Percentiles rank a stretch among this genome's conserved stretches.
Conservation (phyloP, 352 stramenopile genomes). For the Phytophthora ramorum region DNA sequence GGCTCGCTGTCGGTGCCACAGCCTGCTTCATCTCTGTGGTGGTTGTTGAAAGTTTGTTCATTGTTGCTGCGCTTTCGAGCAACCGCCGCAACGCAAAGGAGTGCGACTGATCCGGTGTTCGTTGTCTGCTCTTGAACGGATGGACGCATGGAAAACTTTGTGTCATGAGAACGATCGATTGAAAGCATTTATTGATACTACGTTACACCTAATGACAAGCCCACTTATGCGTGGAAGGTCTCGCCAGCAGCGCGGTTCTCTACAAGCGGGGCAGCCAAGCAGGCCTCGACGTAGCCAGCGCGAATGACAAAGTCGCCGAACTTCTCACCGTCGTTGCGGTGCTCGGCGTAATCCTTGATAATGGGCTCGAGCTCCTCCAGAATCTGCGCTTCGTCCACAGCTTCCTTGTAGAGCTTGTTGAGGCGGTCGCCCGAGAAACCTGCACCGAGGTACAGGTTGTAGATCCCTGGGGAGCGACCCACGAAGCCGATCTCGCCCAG, state of each 20-base stretch:
- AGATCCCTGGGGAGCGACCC: conserved; percentile 95
- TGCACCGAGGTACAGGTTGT: conserved; percentile 97
- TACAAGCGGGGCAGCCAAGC: conserved; percentile 64
- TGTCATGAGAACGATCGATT: background rate
- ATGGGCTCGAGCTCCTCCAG: conserved; percentile 73
- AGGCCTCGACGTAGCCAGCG: conserved; percentile 73
- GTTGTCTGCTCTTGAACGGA: too few relatives aligned
- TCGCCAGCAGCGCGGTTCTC: conserved; percentile 66
- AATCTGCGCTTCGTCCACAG: conserved; percentile 81
- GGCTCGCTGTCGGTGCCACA: background rate
- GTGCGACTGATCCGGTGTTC: too few relatives aligned
- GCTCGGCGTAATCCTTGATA: conserved; percentile 79
- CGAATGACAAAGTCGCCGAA: conserved; percentile 89
- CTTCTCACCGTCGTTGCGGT: conserved; percentile 70
- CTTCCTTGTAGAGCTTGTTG: conserved; percentile 88
- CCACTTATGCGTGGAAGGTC: conserved; percentile 65
- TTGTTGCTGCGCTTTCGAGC: too few relatives aligned
- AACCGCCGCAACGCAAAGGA: too few relatives aligned
- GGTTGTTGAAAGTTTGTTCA: too few relatives aligned
- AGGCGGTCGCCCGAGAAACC: conserved; percentile 74
- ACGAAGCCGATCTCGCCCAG: conserved; percentile 98
- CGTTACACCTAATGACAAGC: conserved; percentile 18
- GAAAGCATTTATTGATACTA: conserved; percentile 20
- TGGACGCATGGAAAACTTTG: too few relatives aligned
- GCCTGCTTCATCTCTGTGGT: background rate